These are phyloP conservation scores for Globisporangium perplexum DNA, from an alignment of 352 stramenopile species.

Conservation along the genomic window DNA sequence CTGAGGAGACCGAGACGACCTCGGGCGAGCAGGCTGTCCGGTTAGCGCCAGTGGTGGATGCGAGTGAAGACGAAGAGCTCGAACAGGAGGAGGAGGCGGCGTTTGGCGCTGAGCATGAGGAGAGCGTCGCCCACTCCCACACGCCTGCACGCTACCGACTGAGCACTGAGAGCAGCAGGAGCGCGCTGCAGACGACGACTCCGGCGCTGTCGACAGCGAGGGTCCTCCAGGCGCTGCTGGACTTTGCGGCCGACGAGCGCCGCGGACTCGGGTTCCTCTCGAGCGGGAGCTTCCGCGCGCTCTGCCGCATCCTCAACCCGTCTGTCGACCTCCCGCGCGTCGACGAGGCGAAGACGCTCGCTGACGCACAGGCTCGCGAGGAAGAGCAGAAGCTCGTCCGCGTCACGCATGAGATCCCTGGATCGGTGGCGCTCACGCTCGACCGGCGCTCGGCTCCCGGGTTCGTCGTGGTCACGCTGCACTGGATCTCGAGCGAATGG, in stretches of 20 bases:
- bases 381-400: slow-evolving; percentile 1
- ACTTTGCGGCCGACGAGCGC: neutral
- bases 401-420: slow-evolving; percentile 7
- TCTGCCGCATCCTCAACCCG: neutral
- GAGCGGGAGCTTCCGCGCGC: neutral
- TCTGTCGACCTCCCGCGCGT: neutral
- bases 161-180: neutral
- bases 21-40: neutral
- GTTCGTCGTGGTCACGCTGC: slow-evolving; percentile 7
- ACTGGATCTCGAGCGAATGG: slow-evolving; percentile 12
- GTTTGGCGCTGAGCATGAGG: neutral
- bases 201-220: neutral
- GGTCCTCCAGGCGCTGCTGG: neutral
- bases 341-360: neutral
- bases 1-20: neutral
- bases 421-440: slow-evolving; percentile 4
- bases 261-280: neutral
- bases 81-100: neutral
- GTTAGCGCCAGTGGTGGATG: neutral
- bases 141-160: too few relatives aligned
- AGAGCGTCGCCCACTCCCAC: neutral
- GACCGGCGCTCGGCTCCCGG: slow-evolving; percentile 7
- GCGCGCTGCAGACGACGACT: neutral
- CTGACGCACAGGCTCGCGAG: neutral
- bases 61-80: neutral